Percentiles rank a stretch among this genome's conserved stretches.
These are phyloP conservation scores for Saccharomycopsis olivae DNA, from an alignment of 805 yeast species.

Conservation along the genomic window DNA sequence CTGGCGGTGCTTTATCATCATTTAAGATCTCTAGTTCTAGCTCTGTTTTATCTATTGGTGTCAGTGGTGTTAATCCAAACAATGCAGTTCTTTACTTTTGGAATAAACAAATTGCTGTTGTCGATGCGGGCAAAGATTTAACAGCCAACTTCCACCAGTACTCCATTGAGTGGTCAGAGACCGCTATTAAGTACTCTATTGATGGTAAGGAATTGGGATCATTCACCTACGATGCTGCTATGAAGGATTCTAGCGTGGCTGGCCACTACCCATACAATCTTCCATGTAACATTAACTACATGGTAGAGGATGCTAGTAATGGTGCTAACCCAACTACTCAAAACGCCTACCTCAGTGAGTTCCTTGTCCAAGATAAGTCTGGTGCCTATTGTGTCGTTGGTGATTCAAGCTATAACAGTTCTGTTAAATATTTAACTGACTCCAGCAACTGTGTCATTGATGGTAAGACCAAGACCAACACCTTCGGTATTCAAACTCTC, in stretches of 20 bases:
- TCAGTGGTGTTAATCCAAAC: constrained; percentile 5
- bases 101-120: background rate
- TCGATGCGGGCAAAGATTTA: constrained; percentile 6
- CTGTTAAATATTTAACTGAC: constrained; percentile 6
- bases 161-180: constrained; percentile 1
- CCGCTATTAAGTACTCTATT: constrained; percentile 6
- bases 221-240: constrained; percentile 3
- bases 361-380: constrained; percentile 3
- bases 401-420: background rate
- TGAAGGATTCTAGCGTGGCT: no score
- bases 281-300: constrained; percentile 13
- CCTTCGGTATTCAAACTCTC: constrained; percentile 21
- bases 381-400: constrained; percentile 10
- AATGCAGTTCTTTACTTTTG: constrained; percentile 6
- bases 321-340: background rate
- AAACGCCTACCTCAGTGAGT: constrained; percentile 2
- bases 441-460: constrained; percentile 15
- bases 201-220: constrained; percentile 9
- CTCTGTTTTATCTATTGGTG: constrained; percentile 9
- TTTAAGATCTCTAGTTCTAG: constrained; percentile 15
- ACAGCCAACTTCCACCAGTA: constrained; percentile 11
- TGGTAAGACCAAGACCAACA: constrained; percentile 14
- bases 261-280: constrained; percentile 11
- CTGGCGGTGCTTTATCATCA: constrained; percentile 7
- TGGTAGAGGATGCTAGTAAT: constrained; percentile 9